A percentile compares a stretch with the other conserved stretches of the same genome.
phyloP scores from a whole-genome alignment of 2,329 filamentous ascomycete species.

The Alternaria triticina region DNA sequence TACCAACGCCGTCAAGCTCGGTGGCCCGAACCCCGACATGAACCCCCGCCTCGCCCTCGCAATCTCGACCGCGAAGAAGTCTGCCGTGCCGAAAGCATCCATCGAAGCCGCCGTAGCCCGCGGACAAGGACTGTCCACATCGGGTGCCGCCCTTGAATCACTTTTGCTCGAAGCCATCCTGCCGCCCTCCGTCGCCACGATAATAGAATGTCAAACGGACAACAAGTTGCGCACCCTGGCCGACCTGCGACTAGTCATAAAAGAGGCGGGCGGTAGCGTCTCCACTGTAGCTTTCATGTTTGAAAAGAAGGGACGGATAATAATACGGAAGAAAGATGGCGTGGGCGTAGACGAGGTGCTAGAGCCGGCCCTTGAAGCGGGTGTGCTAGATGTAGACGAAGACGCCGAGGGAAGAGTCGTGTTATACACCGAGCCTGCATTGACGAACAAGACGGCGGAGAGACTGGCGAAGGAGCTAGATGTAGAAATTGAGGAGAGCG shows the following conservation, averaged over 20 bases:
- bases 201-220: slow-evolving; percentile 87
- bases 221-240: slow-evolving; percentile 75
- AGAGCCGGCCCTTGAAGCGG: slow-evolving; percentile 83
- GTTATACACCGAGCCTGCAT: slow-evolving; percentile 71
- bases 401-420: slow-evolving; percentile 74
- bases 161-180: slow-evolving; percentile 82
- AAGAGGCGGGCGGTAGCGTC: slow-evolving; percentile 71
- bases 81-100: slow-evolving; percentile 79
- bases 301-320: slow-evolving; percentile 75
- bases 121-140: slow-evolving; percentile 81
- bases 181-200: slow-evolving; percentile 73
- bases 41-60: slow-evolving; percentile 79
- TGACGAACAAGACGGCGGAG: slow-evolving; percentile 69
- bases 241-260: slow-evolving; percentile 74
- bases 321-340: slow-evolving; percentile 67
- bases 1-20: slow-evolving; percentile 75
- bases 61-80: slow-evolving; percentile 81
- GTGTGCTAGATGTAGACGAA: slow-evolving; percentile 74
- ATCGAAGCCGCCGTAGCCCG: slow-evolving; percentile 88
- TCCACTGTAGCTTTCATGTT: slow-evolving; percentile 86
- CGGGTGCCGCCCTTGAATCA: slow-evolving; percentile 76
- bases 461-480: slow-evolving; percentile 67
- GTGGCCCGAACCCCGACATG: slow-evolving; percentile 72
- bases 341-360: slow-evolving; percentile 73
- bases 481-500: slow-evolving; percentile 73